Conservation (phyloP, 805 yeast species). For the Ascoidea rubescens region DNA sequence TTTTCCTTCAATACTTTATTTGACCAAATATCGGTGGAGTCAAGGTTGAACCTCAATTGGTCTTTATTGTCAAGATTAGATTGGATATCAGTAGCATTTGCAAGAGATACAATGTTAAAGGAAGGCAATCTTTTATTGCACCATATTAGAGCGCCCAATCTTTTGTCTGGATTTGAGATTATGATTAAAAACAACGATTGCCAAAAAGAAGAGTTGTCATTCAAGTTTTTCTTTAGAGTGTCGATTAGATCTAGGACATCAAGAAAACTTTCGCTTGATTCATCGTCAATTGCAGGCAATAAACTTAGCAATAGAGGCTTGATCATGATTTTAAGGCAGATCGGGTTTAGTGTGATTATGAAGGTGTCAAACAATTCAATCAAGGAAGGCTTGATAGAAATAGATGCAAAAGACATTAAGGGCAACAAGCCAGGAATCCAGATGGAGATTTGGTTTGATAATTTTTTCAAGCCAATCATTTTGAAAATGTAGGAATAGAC, state of each 20-base stretch:
- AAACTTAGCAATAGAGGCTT: conserved; percentile 63
- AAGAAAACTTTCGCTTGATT: conserved; percentile 68
- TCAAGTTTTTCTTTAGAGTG: conserved; percentile 36
- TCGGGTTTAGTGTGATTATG: conserved; percentile 37
- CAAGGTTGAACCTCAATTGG: neutral
- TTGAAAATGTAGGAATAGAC: conserved; percentile 61
- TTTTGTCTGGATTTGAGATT: conserved; percentile 64
- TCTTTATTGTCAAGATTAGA: conserved; percentile 12
- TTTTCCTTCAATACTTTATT: conserved; percentile 16
- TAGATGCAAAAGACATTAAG: conserved; percentile 74
- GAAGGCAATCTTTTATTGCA: conserved; percentile 51
- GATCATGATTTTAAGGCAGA: conserved; percentile 36
- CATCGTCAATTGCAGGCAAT: conserved; percentile 86
- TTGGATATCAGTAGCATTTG: neutral
- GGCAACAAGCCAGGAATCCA: conserved; percentile 96
- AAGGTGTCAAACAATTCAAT: conserved; percentile 45
- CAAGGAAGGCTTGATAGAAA: conserved; percentile 72
- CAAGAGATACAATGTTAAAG: conserved; percentile 17
- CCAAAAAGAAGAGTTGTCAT: conserved; percentile 76
- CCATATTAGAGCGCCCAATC: conserved; percentile 79
- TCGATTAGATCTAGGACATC: conserved; percentile 49
- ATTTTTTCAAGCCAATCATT: conserved; percentile 38
- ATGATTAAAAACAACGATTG: conserved; percentile 61
- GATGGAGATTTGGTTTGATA: conserved; percentile 41
- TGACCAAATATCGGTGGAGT: neutral